These are phyloP conservation scores for Haplosporangium sp. DNA, from an alignment of 371 early-diverging fungal genomes.

Conservation along the genomic window DNA sequence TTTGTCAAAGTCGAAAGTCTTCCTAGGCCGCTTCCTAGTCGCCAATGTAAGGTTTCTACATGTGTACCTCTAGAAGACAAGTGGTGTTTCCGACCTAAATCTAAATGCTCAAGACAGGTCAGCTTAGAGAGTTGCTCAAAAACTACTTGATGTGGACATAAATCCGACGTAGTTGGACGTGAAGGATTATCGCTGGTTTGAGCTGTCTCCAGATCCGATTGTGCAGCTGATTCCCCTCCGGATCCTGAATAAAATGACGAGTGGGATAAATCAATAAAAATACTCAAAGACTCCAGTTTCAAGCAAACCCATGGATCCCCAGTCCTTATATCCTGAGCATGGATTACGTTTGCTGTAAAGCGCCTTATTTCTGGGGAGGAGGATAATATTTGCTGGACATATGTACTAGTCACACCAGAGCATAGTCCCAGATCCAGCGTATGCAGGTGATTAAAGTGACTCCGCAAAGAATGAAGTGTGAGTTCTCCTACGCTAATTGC, in stretches of 20 bases:
- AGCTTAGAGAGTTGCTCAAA: background rate
- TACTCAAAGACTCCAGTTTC: background rate
- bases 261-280: conserved; percentile 4
- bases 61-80: background rate
- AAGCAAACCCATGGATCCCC: conserved; percentile 9
- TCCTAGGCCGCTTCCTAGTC: background rate
- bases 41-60: background rate
- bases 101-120: background rate
- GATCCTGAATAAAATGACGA: background rate
- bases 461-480: background rate
- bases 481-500: background rate
- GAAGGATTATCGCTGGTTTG: background rate
- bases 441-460: conserved; percentile 1
- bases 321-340: background rate
- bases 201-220: background rate
- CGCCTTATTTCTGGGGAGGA: conserved; percentile 4
- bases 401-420: background rate
- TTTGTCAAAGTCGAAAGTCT: background rate
- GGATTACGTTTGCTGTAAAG: background rate
- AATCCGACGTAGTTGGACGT: no score
- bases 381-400: background rate
- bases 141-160: background rate
- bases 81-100: background rate
- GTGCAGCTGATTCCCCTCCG: background rate
- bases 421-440: conserved; percentile 1